phyloP scores from a whole-genome alignment of 805 yeast species.

The Spathaspora passalidarum region DNA sequence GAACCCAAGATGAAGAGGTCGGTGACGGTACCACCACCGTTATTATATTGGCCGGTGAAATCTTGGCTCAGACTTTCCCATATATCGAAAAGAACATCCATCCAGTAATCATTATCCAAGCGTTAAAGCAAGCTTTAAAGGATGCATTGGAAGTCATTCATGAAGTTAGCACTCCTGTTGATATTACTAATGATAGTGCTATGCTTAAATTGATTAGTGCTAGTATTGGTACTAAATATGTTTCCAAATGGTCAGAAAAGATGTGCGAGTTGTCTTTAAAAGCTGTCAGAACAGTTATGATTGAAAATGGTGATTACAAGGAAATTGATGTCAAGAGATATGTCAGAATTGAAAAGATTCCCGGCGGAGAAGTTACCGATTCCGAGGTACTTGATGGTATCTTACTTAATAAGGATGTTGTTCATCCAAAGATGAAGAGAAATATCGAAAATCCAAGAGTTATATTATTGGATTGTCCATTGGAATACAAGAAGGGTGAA shows the following conservation, averaged over 20 bases:
- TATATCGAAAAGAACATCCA: conserved; percentile 93
- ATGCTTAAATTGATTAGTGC: conserved; percentile 85
- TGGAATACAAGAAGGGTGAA: conserved; percentile 98
- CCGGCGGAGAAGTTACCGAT: conserved; percentile 96
- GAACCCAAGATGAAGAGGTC: conserved; percentile 98
- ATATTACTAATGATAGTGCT: conserved; percentile 76
- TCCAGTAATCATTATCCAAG: conserved; percentile 94
- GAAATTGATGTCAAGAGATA: conserved; percentile 94
- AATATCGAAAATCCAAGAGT: conserved; percentile 84
- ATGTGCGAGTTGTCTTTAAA: conserved; percentile 87
- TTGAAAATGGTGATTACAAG: conserved; percentile 57
- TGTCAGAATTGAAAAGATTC: conserved; percentile 90
- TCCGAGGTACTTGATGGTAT: conserved; percentile 87
- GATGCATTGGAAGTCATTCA: conserved; percentile 90
- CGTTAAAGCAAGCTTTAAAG: conserved; percentile 82
- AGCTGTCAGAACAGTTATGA: conserved; percentile 81
- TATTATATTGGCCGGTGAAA: conserved; percentile 94
- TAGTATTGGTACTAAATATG: conserved; percentile 94
- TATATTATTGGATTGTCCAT: conserved; percentile 88
- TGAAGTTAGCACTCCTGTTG: conserved; percentile 79
- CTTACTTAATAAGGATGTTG: conserved; percentile 90
- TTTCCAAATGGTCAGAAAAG: conserved; percentile 82
- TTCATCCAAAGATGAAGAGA: conserved; percentile 98
- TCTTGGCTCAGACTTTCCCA: conserved; percentile 91
- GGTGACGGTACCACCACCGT: conserved; percentile 99